These are phyloP conservation scores for Spongospora subterranea DNA, from an alignment of 208 protist genomes.

Conservation along the genomic window DNA sequence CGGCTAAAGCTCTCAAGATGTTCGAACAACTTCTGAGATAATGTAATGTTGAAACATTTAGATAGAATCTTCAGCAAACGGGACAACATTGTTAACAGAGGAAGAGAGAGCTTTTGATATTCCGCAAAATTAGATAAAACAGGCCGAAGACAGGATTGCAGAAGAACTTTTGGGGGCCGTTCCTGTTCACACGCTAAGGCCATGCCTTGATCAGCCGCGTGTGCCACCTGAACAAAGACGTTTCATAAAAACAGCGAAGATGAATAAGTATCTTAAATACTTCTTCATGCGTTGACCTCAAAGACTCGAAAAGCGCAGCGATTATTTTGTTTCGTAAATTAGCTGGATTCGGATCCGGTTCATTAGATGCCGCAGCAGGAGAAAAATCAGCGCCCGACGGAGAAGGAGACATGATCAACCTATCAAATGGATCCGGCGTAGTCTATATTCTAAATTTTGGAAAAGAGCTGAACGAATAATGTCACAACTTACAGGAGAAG, in stretches of 20 bases:
- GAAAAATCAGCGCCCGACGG: neutral
- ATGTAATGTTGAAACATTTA: conserved; percentile 81
- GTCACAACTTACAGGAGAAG: neutral
- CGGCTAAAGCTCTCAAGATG: conserved; percentile 76
- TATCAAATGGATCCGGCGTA: conserved; percentile 26
- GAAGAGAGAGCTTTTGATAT: conserved; percentile 74
- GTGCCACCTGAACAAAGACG: neutral
- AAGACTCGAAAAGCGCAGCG: conserved; percentile 75
- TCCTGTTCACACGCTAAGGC: conserved; percentile 66
- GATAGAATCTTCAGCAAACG: conserved; percentile 76
- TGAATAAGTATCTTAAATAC: conserved; percentile 59
- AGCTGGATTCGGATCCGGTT: neutral
- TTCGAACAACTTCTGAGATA: conserved; percentile 80
- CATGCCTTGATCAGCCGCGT: conserved; percentile 70
- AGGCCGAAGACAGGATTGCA: conserved; percentile 78
- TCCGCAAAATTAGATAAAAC: conserved; percentile 76
- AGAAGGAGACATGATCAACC: conserved; percentile 15
- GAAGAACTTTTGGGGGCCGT: conserved; percentile 76
- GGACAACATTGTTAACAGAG: conserved; percentile 76
- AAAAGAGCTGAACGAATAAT: neutral
- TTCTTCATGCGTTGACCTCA: conserved; percentile 60
- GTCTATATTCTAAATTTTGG: neutral
- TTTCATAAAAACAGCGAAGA: neutral
- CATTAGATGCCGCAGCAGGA: neutral
- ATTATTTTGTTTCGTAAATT: conserved; percentile 76